A percentile compares a stretch with the other conserved stretches of the same genome.
Evolutionary conservation across 345 rosid species (phyloP).

Genomic region (Capsella bursapastoris): DNA sequence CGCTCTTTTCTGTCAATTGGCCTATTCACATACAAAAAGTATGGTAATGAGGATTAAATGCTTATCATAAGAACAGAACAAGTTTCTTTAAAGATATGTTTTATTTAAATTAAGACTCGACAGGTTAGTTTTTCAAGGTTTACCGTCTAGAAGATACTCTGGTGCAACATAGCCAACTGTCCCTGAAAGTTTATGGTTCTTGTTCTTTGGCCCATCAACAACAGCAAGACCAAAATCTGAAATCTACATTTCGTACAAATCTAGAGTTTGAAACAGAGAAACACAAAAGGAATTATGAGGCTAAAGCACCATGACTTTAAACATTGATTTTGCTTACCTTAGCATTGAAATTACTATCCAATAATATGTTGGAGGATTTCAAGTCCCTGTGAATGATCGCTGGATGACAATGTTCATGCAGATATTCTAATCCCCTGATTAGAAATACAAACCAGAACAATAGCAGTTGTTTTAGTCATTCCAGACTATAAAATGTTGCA

Average conservation of each 20-base stretch:
- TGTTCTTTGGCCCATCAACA: conserved; percentile 65
- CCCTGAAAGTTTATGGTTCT: conserved; percentile 86
- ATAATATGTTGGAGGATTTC: conserved; percentile 91
- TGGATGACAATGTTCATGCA: conserved; percentile 92
- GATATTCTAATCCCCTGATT: conserved; percentile 91
- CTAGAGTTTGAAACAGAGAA: conserved; percentile 15
- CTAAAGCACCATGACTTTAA: not conserved
- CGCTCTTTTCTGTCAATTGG: conserved; percentile 90
- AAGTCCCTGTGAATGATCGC: conserved; percentile 96
- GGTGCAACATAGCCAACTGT: conserved; percentile 97
- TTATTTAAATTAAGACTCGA: not conserved
- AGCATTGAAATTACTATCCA: conserved; percentile 88
- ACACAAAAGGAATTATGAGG: not conserved
- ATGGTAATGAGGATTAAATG: conserved; percentile 7
- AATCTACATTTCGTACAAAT: conserved; percentile 54
- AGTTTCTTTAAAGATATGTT: not conserved
- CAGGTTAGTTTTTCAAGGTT: conserved; percentile 12
- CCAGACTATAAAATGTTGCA: conserved; percentile 1
- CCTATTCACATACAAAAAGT: conserved; percentile 50
- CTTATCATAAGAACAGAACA: not conserved
- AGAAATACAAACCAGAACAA: conserved; percentile 19
- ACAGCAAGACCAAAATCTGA: conserved; percentile 99
- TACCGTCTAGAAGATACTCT: conserved; percentile 91
- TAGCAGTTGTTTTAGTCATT: not conserved
- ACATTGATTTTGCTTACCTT: conserved; percentile 62